Evolutionary conservation across 2,329 filamentous ascomycete species (phyloP).

Genomic region (Sporothrix inflata): DNA sequence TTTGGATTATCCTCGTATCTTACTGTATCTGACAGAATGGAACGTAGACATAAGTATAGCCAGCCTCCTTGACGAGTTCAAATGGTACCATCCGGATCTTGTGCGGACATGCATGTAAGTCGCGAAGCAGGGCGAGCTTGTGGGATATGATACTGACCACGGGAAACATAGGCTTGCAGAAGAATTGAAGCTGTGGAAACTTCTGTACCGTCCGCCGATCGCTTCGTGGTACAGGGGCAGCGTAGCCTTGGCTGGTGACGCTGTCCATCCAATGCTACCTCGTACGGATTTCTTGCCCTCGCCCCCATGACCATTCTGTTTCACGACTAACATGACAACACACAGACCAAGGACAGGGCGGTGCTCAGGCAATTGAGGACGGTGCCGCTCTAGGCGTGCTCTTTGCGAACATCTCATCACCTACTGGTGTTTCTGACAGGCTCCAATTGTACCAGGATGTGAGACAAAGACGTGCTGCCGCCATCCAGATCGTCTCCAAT

Average conservation of each 20-base stretch:
- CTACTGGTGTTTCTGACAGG: neutral
- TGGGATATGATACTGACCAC: too few species aligned
- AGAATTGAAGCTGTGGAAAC: neutral
- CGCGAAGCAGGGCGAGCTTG: too few species aligned
- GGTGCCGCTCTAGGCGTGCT: neutral
- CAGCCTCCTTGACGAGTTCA: neutral
- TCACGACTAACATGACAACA: too few species aligned
- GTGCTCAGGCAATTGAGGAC: neutral
- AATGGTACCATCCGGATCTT: neutral
- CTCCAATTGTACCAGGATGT: neutral
- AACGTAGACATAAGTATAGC: neutral
- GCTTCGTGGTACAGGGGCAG: neutral
- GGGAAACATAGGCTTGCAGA: neutral
- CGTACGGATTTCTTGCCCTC: too few species aligned
- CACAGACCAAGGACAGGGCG: neutral
- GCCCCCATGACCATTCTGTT: neutral
- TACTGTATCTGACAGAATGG: neutral
- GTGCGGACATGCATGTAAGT: neutral
- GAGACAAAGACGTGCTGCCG: neutral
- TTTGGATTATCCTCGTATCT: neutral
- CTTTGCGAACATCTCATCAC: neutral
- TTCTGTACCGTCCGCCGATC: neutral
- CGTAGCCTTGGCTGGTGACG: neutral
- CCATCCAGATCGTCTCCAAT: neutral
- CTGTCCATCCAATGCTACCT: neutral